Evolutionary conservation across 202 grass and related monocot species (phyloP), one percentile per base, ranked within the genome.

Genomic region (Miscanthus sacchariflorus): DNA sequence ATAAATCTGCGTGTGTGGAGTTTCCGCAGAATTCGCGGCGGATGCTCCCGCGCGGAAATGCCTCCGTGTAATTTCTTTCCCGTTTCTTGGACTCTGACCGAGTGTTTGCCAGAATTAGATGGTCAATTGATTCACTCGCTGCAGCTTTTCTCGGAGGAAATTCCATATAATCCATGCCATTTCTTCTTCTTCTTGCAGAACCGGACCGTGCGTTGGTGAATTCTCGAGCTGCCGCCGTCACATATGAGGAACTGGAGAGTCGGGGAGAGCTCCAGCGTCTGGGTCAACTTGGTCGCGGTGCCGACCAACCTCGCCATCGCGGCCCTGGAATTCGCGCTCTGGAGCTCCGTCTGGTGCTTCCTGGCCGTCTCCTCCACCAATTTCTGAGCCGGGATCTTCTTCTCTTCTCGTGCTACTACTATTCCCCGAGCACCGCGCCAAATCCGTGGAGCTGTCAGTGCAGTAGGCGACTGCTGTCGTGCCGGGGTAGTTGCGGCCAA

Each of bases 261-360:
- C 73, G 78, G 45, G n/a, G 83, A 79, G 19, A 83, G 79, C 90
- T 86, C 83, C 44, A 80, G 12, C 79, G 5, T 80, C 15, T 92
- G 56, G 79, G 82, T 86, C 44, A 79, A 79, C 24, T 83, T 86
- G 73, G 73, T 92, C 35, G 25, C 83, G 1, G 68, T 78, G 43
- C 73, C 79, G 11, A 49, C 59, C 67, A 86, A 69, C 24, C 46
- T 89, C 74, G 74, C 80, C 83, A 39, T 83, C 27, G 84, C 74
- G 3, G 84, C 75, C 5, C 4, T 89, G 23, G 84, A 89, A 54
- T 89, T 89, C 61, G 84, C 80, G 12, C 3, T 92, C 27, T 89
- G 87, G 87, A 23, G 74, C 87, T 89, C 90, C 44, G 4, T 74
- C 56, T 89, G 80, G 87, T 89, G 46, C 68, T 42, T 87, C 69